Conservation (phyloP, 1,139 yeast genomes). For the Pichia sp. region DNA sequence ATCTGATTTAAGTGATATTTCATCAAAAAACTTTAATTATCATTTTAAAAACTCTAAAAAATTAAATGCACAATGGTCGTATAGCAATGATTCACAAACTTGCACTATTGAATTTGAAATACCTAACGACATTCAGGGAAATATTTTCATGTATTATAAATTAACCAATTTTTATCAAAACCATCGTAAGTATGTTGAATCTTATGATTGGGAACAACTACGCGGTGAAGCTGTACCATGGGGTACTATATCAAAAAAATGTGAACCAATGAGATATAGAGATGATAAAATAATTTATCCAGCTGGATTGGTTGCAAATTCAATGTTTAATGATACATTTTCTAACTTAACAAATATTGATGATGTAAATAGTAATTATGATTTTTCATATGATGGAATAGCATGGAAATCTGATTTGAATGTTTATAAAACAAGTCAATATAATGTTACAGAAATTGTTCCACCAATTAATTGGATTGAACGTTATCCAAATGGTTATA, state of each 20-base stretch:
- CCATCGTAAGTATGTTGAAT: slow-evolving; percentile 70
- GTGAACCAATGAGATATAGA: slow-evolving; percentile 52
- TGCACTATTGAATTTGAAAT: slow-evolving; percentile 56
- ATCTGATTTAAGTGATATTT: slow-evolving; percentile 38
- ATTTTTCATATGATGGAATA: slow-evolving; percentile 49
- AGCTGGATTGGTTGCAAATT: slow-evolving; percentile 75
- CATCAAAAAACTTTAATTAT: slow-evolving; percentile 43
- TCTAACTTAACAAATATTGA: slow-evolving; percentile 37
- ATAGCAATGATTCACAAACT: slow-evolving; percentile 31
- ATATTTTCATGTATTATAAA: slow-evolving; percentile 61
- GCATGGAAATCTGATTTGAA: slow-evolving; percentile 63
- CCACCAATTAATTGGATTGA: slow-evolving; percentile 78
- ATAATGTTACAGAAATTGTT: slow-evolving; percentile 51
- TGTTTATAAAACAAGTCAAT: slow-evolving; percentile 54
- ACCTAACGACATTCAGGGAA: slow-evolving; percentile 52
- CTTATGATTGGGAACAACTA: slow-evolving; percentile 60
- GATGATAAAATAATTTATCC: slow-evolving; percentile 57
- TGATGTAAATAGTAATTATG: slow-evolving; percentile 38
- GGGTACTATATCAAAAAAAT: slow-evolving; percentile 44
- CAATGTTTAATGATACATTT: slow-evolving; percentile 68
- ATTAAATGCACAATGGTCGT: slow-evolving; percentile 49
- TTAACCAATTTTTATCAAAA: slow-evolving; percentile 72
- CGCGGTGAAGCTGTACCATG: slow-evolving; percentile 53
- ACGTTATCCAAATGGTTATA: slow-evolving; percentile 65
- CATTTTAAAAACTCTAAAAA: slow-evolving; percentile 42